Evolutionary conservation across 805 yeast species (phyloP), one percentile per base, ranked within the genome.

Genomic region (Suhomyces sp.): DNA sequence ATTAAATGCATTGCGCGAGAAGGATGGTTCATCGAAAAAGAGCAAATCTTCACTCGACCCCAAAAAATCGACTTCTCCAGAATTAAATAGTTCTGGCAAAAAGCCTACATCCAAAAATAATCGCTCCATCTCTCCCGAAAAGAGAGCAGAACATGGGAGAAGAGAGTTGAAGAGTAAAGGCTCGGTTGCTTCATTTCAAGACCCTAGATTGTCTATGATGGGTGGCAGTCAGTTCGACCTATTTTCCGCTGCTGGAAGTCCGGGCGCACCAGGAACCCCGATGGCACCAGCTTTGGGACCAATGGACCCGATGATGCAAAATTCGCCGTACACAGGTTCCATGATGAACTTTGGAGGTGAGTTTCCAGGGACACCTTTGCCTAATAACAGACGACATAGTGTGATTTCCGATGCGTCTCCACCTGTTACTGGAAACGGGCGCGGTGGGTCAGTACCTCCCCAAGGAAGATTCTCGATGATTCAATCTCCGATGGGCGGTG

Each of bases 271-370:
- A 17, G 44, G 44, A 10, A 31, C 47, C 9, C 50, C 55, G 35
- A 33, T 44, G 31, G 35, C 49, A 12, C 53, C 53, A 13, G 44
- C 49, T 3, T 15, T 27, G n/a, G 49, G 43, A 13, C 45, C 47
- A 9, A 25, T 48, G 25, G 53, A 51, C 17, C 46, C 50, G 49
- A 43, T 53, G 52, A 29, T 46, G 45, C 22, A 17, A 8, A 46
- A 44, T 37, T 37, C 55, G 12, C 53, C 53, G 15, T 54, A 51
- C 47, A 27, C 52, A 19, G 51, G 53, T 37, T 59, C 60, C 3
- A 57, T 61, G 60, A 56, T 63, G 58, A 56, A 54, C 44, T 55
- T 54, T 46, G 57, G 51, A 24, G 40, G 49, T 31, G 51, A 53
- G 48, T 48, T 49, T 41, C 25, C 48, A 20, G 46, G 50, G 24